Evolutionary conservation across 805 yeast genomes (phyloP).

Genomic region (Candida tammaniensis): DNA sequence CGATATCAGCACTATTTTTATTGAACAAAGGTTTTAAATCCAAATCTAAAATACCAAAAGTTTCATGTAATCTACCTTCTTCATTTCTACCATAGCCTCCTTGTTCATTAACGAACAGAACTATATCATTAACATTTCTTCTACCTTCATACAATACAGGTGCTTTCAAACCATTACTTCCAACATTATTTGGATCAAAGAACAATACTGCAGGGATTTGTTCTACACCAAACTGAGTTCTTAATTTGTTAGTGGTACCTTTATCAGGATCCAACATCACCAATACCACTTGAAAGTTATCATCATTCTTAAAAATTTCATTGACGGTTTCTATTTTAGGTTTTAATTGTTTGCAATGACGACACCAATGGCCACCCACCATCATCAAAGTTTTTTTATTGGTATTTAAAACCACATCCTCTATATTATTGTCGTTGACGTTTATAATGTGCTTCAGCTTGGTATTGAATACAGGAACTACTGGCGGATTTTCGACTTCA

Average conservation of each 20-base stretch:
- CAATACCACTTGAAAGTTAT: slow-evolving; percentile 13
- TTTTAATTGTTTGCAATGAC: slow-evolving; percentile 50
- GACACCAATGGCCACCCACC: slow-evolving; percentile 63
- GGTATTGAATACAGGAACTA: slow-evolving; percentile 3
- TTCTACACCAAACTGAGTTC: slow-evolving; percentile 38
- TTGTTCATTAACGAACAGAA: slow-evolving; percentile 26
- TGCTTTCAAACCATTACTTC: slow-evolving; percentile 13
- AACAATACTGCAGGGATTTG: slow-evolving; percentile 56
- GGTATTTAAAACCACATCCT: slow-evolving; percentile 34
- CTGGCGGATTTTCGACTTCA: slow-evolving; percentile 9
- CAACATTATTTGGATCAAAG: slow-evolving; percentile 32
- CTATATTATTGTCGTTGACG: slow-evolving; percentile 41
- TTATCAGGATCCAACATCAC: slow-evolving; percentile 38
- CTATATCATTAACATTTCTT: slow-evolving; percentile 17
- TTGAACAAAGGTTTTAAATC: slow-evolving; percentile 9
- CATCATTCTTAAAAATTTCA: slow-evolving; percentile 41
- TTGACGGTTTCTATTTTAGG: slow-evolving; percentile 48
- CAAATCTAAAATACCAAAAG: slow-evolving; percentile 27
- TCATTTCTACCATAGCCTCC: slow-evolving; percentile 26
- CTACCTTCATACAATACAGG: slow-evolving; percentile 29
- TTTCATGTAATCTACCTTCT: slow-evolving; percentile 28
- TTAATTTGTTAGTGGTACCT: slow-evolving; percentile 42
- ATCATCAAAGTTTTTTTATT: slow-evolving; percentile 41
- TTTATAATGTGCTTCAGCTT: slow-evolving; percentile 6
- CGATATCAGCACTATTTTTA: slow-evolving; percentile 12